Base-by-base conservation (phyloP, 1,139 yeast species). In the Diutina neorugosa region DNA sequence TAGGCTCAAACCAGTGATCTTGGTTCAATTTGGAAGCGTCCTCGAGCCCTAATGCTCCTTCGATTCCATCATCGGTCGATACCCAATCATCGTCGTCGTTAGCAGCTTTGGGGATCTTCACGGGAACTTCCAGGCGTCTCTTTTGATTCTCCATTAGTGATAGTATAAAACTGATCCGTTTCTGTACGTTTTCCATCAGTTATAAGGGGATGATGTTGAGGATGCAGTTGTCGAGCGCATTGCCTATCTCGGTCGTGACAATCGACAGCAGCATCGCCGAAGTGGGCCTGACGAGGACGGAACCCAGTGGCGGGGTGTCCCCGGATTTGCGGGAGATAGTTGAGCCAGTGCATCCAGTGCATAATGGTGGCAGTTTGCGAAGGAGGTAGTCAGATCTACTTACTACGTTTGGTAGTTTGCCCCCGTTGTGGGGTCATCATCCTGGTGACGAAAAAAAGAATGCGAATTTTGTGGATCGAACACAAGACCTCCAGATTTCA, bases 401-500 rank as follows among this genome's bases (percentile, higher is more conserved):
- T 11, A 31, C 12, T 31, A 14, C n/a, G 37, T 23, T 4, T 23
- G 7, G 7, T 23, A 23, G 25, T 23, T 23, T 23, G 25, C 37
- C 37, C 37, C 37, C 37, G 6, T 5, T 31, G 16, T 31, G 37
- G 37, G 37, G 37, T 9, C 12, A 31, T 9, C 12, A 11, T 31
- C 37, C 37, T 11, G 20, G 12, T 19, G 12, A 14, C 3, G 12
- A 16, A 44, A 41, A 43, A 43, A 19, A 20, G n/a, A 19, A 19
- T 43, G 46, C 46, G 46, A 43, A 18, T 43, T 43, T 43, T 43
- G 46, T 43, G 46, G 46, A 43, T 43, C 46, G 46, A 43, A 43
- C 46, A 43, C 46, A 43, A 43, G 46, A 43, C 46, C 46, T 43
- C 46, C 46, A 43, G 46, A 43, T 43, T 19, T 43, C 46, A 43